Percentiles rank a stretch among this genome's conserved stretches.
phyloP scores from a whole-genome alignment of 805 yeast genomes.

The Kluyveromyces siamensis region DNA sequence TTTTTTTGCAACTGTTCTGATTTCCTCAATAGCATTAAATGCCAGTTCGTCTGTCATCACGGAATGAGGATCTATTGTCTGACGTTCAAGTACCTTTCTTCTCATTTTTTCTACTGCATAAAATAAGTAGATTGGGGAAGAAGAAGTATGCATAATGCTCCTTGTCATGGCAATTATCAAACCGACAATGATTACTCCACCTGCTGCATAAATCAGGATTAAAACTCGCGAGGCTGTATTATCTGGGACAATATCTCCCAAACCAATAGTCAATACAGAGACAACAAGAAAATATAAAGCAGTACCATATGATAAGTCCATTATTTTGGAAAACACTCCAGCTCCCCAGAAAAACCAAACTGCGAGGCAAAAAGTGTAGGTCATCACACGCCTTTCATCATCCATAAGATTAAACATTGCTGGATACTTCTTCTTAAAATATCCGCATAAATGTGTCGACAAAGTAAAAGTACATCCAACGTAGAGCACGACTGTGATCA shows the following conservation, averaged over 20 bases:
- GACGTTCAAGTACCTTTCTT: constrained; percentile 14
- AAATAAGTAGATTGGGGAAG: constrained; percentile 58
- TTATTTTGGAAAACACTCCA: constrained; percentile 40
- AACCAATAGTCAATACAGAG: constrained; percentile 69
- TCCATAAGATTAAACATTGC: constrained; percentile 58
- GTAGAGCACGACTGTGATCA: constrained; percentile 55
- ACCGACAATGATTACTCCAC: constrained; percentile 69
- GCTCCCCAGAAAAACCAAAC: constrained; percentile 70
- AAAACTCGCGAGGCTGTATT: constrained; percentile 47
- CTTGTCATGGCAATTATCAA: constrained; percentile 63
- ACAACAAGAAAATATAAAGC: constrained; percentile 66
- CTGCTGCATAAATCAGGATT: constrained; percentile 51
- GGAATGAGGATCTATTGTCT: constrained; percentile 8
- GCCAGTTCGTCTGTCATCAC: constrained; percentile 36
- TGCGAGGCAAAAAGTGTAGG: constrained; percentile 55
- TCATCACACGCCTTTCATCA: constrained; percentile 65
- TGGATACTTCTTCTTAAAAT: constrained; percentile 48
- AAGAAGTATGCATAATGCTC: constrained; percentile 50
- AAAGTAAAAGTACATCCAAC: constrained; percentile 46
- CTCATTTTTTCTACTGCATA: constrained; percentile 51
- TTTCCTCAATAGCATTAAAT: constrained; percentile 46
- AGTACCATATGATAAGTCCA: constrained; percentile 48
- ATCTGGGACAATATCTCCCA: constrained; percentile 62
- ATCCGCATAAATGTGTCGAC: constrained; percentile 54
- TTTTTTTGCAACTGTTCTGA: constrained; percentile 35